Evolutionary conservation across 2,329 filamentous ascomycete species (phyloP).

Genomic region (Aspergillus japonicus): DNA sequence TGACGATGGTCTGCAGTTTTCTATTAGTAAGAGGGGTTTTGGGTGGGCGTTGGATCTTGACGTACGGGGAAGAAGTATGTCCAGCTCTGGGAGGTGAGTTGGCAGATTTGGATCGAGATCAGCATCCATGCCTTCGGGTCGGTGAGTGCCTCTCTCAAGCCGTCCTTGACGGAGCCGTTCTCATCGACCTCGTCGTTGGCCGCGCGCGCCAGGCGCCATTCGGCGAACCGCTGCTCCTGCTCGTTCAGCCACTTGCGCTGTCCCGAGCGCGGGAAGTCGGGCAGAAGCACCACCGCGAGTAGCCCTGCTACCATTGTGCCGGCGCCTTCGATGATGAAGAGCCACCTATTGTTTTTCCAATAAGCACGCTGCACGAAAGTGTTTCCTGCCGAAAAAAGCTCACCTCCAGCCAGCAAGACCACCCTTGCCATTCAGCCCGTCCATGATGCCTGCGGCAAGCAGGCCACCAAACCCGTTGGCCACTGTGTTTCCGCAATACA

Average conservation of each 20-base stretch:
- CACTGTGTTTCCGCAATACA: slow-evolving; percentile 45
- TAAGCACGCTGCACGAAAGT: too few relatives aligned
- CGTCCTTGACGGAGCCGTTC: slow-evolving; percentile 19
- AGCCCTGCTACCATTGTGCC: slow-evolving; percentile 36
- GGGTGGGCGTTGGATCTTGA: background rate
- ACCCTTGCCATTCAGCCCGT: slow-evolving; percentile 37
- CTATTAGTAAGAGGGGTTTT: too few relatives aligned
- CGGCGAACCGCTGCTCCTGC: slow-evolving; percentile 21
- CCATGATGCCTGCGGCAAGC: slow-evolving; percentile 27
- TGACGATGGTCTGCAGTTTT: slow-evolving; percentile 15
- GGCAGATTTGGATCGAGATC: slow-evolving; percentile 19
- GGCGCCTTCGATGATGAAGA: slow-evolving; percentile 45
- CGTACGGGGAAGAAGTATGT: slow-evolving; percentile 17
- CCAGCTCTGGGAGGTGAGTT: slow-evolving; percentile 19
- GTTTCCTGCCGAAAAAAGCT: too few relatives aligned
- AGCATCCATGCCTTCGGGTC: slow-evolving; percentile 20
- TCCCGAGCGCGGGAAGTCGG: slow-evolving; percentile 27
- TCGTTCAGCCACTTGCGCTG: slow-evolving; percentile 22
- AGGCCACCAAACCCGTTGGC: slow-evolving; percentile 44
- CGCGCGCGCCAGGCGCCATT: slow-evolving; percentile 20
- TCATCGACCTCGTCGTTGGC: slow-evolving; percentile 24
- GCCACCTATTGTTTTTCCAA: slow-evolving; percentile 10
- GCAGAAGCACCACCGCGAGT: slow-evolving; percentile 35
- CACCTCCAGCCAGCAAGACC: slow-evolving; percentile 42
- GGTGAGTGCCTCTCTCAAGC: slow-evolving; percentile 16